These are phyloP conservation scores for Tylopilus plumbeoviolaceoides DNA, from an alignment of 768 basidiomycete genomes.

Conservation along the genomic window DNA sequence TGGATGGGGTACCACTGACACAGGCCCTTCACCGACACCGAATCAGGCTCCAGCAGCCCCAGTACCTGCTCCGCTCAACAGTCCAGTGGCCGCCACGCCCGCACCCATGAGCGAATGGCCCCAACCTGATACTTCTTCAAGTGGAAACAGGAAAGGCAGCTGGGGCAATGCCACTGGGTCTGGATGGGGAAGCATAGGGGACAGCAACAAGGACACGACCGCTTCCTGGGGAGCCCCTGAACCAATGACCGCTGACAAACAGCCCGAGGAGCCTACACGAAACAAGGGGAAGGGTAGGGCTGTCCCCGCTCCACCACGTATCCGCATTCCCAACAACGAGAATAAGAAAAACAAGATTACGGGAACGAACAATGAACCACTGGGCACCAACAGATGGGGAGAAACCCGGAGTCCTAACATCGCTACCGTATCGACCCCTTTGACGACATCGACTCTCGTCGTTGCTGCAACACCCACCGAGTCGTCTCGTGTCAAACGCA, in stretches of 20 bases:
- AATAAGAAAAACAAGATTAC: slow-evolving; percentile 12
- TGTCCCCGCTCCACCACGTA: slow-evolving; percentile 23
- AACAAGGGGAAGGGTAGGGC: slow-evolving; percentile 10
- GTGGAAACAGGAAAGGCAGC: neutral
- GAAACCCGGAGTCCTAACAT: slow-evolving; percentile 5
- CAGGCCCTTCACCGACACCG: slow-evolving; percentile 2
- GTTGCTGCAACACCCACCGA: slow-evolving; percentile 15
- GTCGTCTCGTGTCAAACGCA: slow-evolving; percentile 22
- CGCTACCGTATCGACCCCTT: slow-evolving; percentile 4
- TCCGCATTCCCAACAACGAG: slow-evolving; percentile 18
- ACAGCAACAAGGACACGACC: slow-evolving; percentile 1
- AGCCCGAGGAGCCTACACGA: neutral
- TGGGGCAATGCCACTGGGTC: neutral
- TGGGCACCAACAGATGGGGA: slow-evolving; percentile 15
- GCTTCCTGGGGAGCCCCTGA: slow-evolving; percentile 4
- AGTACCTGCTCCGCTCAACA: neutral
- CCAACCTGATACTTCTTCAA: neutral
- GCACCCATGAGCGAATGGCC: neutral
- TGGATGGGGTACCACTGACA: slow-evolving; percentile 8
- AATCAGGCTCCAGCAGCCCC: neutral
- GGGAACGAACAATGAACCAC: slow-evolving; percentile 24
- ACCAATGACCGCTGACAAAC: slow-evolving; percentile 10
- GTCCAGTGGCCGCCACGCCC: neutral
- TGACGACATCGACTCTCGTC: slow-evolving; percentile 12
- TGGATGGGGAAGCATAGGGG: neutral